Base-by-base conservation (phyloP, 2,329 filamentous ascomycete species). In the Fusarium subglutinans region DNA sequence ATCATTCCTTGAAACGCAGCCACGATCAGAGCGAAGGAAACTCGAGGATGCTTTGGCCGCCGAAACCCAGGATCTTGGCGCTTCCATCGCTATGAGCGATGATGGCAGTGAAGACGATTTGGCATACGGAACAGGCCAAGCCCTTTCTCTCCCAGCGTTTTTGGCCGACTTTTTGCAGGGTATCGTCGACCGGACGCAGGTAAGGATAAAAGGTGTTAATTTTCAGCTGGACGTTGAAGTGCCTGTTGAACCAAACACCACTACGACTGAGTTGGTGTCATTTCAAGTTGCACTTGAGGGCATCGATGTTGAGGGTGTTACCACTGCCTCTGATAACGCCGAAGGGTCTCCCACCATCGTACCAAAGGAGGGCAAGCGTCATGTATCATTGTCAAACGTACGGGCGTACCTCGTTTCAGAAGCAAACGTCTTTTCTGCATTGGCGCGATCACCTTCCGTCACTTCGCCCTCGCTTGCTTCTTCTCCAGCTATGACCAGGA, bases 1-100 rank as follows among this genome's bases (percentile, higher is more conserved):
- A 79, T 95, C 93, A 0, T 96, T 96, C 79, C 85, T 96, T n/a
- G 87, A 92, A 73, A 89, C 92, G 4, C 91, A 94, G 78, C 90
- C 92, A 18, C 84, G 84, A 10, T 86, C 89, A 55, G 92, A 94
- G 77, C 91, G 89, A 72, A 87, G 86, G 66, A 88, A 92, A 78
- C 85, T 96, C 30, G 91, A 95, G 79, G 89, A 92, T 55, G 92
- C 91, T 14, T 82, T 95, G 22, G 86, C 88, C 26, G 88, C 90
- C 3, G 90, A 92, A 78, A 88, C 87, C 2, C 87, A 90, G 63
- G 88, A 91, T 66, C 81, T 93, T 45, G 88, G 88, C 44, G 88
- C 90, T 26, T 93, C 91, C 3, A 81, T 90, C 24, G 77, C 87
- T 13, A 86, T 87, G 70, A 92, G 89, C 76, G 90, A 92, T 51